Evolutionary conservation across 2,329 filamentous ascomycete species (phyloP), one percentile per base, ranked within the genome.

Genomic region (Allantophomopsis lycopodina): DNA sequence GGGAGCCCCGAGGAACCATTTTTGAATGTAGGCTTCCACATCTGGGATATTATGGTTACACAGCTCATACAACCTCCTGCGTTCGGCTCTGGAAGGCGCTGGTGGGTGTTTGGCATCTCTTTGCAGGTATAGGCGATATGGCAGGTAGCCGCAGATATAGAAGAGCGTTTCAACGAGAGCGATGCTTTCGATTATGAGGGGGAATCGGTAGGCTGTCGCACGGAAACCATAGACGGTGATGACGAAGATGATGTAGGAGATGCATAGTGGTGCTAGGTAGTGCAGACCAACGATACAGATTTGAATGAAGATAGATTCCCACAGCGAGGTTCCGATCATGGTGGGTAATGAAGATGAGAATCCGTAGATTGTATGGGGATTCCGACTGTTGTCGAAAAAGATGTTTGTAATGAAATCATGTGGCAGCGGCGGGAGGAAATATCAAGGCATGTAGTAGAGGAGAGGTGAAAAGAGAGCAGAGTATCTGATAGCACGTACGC

Each of bases 1-100:
- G 13, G 64, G 57, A 7, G 72, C 70, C 20, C 67, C 67, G 17
- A 69, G 55, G 49, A 79, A 78, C 76, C 76, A 80, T 45, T 63
- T 66, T 38, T 53, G 58, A 20, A 79, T 43, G 46, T 73, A 79
- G 30, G 53, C 59, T 31, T 69, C 65, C 0, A 64, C 61, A 48
- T 77, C 65, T 1, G 65, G 59, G 12, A 76, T 67, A 40, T 64
- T 71, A 5, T 60, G 58, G 45, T 63, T 61, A 48, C 72, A 73
- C 32, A 61, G 62, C 39, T 57, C 54, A 50, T 75, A 76, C 1
- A 79, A 52, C 30, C 56, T 58, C 42, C 57, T 54, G 37, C 74
- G 61, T 42, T 72, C 60, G 12, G 65, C 58, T 30, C 60, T 60
- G 4, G 56, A 55, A 4, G 63, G 56, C 1, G 57, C 46, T 7